These are phyloP conservation scores for Metarhizium anisopliae DNA, from an alignment of 2,329 filamentous ascomycete species.

Conservation along the genomic window DNA sequence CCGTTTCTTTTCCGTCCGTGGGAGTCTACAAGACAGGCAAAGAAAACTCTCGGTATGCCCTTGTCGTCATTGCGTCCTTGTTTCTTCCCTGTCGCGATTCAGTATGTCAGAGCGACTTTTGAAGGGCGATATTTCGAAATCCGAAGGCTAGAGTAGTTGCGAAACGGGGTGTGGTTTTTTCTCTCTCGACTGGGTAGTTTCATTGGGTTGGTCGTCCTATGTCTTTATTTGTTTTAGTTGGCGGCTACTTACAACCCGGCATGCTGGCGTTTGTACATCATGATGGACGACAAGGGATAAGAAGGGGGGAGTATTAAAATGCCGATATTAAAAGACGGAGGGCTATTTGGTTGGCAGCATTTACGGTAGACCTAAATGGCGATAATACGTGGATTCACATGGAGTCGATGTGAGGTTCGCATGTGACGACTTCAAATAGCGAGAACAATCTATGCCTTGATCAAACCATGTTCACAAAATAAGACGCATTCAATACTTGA, in stretches of 20 bases:
- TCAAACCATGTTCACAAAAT: not conserved
- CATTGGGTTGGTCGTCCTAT: not conserved
- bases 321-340: not conserved
- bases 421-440: not conserved
- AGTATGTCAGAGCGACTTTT: not conserved
- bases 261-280: slow-evolving; percentile 14
- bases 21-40: not conserved
- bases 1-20: not conserved
- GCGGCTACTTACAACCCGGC: slow-evolving; percentile 1
- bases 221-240: slow-evolving; percentile 2
- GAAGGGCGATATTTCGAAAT: not conserved
- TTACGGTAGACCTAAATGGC: not conserved
- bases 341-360: not conserved
- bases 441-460: not conserved
- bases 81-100: not conserved
- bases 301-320: not conserved
- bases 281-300: slow-evolving; percentile 5
- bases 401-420: not conserved
- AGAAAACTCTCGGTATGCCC: not conserved
- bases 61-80: not conserved
- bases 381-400: not conserved
- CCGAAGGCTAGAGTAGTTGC: not conserved
- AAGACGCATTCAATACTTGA: not conserved
- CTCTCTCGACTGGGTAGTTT: not conserved
- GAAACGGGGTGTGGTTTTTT: not conserved